Percentiles rank a stretch among this genome's conserved stretches.
Conservation (phyloP, 768 basidiomycete species). For the Mycena vitilis region DNA sequence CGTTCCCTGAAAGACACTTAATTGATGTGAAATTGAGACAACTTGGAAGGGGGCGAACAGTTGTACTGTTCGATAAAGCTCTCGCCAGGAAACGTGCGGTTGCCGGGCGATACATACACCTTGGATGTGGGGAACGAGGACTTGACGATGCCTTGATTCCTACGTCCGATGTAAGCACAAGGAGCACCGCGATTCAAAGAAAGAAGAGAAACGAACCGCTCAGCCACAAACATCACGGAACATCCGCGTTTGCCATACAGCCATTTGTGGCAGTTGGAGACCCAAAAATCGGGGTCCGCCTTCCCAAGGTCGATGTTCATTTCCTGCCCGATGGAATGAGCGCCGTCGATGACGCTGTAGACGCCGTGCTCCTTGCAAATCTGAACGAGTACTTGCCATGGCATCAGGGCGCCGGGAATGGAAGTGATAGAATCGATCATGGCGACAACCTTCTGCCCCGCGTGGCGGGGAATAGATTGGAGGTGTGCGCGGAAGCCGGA, state of each 20-base stretch:
- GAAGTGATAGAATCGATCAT: slow-evolving; percentile 74
- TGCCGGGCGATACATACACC: slow-evolving; percentile 61
- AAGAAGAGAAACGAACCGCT: slow-evolving; percentile 37
- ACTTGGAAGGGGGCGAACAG: slow-evolving; percentile 50
- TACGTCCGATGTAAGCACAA: slow-evolving; percentile 37
- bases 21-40: not conserved
- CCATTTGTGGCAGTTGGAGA: slow-evolving; percentile 85
- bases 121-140: slow-evolving; percentile 68
- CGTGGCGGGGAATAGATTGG: slow-evolving; percentile 36
- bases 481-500: slow-evolving; percentile 55
- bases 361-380: slow-evolving; percentile 74
- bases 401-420: slow-evolving; percentile 69
- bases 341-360: slow-evolving; percentile 77
- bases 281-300: slow-evolving; percentile 63
- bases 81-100: slow-evolving; percentile 44
- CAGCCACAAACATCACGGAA: slow-evolving; percentile 59
- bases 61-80: slow-evolving; percentile 66
- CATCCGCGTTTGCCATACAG: slow-evolving; percentile 67
- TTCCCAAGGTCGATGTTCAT: slow-evolving; percentile 66
- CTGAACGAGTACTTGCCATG: slow-evolving; percentile 77
- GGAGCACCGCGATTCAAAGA: not conserved
- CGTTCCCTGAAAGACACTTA: slow-evolving; percentile 63
- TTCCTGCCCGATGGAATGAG: slow-evolving; percentile 84
- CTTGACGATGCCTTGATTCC: slow-evolving; percentile 73
- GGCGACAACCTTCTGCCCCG: slow-evolving; percentile 62